Conservation (phyloP, 169 alveolate species). For the Fabrea salina region DNA sequence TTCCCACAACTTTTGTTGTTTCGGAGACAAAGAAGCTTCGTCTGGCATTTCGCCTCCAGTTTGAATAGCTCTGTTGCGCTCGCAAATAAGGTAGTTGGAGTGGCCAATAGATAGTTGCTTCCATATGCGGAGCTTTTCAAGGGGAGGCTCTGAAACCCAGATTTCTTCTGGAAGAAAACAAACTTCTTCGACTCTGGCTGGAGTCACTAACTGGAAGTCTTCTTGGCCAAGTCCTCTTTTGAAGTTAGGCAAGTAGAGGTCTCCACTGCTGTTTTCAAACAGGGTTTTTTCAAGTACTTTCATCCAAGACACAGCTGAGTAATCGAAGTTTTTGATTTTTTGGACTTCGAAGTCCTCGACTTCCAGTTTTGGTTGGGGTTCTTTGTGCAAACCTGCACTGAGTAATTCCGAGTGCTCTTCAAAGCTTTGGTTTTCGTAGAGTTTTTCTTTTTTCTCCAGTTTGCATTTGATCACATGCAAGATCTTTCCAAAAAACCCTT, state of each 20-base stretch:
- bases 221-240: background rate
- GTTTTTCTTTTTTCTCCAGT: background rate
- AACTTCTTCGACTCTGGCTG: background rate
- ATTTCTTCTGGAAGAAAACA: background rate
- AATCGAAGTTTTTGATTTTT: background rate
- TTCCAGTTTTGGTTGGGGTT: background rate
- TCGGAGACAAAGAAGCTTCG: background rate
- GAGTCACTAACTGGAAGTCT: background rate
- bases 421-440: background rate
- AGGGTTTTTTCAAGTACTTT: background rate
- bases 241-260: background rate
- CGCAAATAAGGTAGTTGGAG: background rate
- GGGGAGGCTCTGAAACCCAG: background rate
- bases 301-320: background rate
- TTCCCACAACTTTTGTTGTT: conserved; percentile 13
- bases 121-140: background rate
- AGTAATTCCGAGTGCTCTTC: background rate
- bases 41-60: background rate
- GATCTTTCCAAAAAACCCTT: background rate
- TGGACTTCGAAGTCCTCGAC: background rate
- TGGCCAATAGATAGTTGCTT: background rate
- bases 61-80: background rate
- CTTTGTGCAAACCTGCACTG: too few relatives aligned
- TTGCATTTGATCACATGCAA: background rate
- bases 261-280: background rate